These are phyloP conservation scores for Moricandia moricandioides DNA, from an alignment of 345 rosid genomes.

Conservation along the genomic window DNA sequence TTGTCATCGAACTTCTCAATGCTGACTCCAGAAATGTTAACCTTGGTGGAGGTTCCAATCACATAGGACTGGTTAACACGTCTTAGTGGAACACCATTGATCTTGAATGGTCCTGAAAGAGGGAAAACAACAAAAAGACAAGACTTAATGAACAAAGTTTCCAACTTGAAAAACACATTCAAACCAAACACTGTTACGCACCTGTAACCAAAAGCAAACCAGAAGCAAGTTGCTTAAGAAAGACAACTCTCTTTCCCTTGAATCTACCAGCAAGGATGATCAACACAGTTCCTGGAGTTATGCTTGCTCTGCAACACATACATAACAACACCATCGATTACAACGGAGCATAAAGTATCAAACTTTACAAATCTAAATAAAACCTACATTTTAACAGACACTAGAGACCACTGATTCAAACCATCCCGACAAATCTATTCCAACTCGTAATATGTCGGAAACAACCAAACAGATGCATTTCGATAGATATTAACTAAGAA, in stretches of 20 bases:
- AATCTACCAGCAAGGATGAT: slow-evolving; percentile 85
- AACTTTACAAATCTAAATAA: not conserved
- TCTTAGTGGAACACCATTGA: slow-evolving; percentile 70
- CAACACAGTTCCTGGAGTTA: slow-evolving; percentile 76
- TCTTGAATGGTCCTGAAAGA: slow-evolving; percentile 64
- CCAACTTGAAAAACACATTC: not conserved
- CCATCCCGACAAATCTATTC: not conserved
- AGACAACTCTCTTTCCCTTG: slow-evolving; percentile 90
- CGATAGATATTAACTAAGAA: not conserved
- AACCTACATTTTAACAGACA: slow-evolving; percentile 1
- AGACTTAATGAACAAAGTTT: not conserved
- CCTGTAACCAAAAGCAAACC: slow-evolving; percentile 59
- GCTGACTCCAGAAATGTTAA: slow-evolving; percentile 56
- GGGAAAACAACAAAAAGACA: not conserved
- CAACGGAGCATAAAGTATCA: not conserved
- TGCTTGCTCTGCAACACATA: slow-evolving; percentile 50
- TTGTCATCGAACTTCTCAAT: slow-evolving; percentile 58
- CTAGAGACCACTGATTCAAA: not conserved
- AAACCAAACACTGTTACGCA: not conserved
- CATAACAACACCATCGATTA: not conserved
- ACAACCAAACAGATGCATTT: not conserved
- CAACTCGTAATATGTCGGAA: not conserved
- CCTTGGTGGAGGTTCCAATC: slow-evolving; percentile 69
- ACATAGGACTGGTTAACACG: slow-evolving; percentile 68
- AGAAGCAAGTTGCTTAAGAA: slow-evolving; percentile 76